Base-by-base conservation (phyloP, 306 rosid genomes). In the Trifolium subterraneum region DNA sequence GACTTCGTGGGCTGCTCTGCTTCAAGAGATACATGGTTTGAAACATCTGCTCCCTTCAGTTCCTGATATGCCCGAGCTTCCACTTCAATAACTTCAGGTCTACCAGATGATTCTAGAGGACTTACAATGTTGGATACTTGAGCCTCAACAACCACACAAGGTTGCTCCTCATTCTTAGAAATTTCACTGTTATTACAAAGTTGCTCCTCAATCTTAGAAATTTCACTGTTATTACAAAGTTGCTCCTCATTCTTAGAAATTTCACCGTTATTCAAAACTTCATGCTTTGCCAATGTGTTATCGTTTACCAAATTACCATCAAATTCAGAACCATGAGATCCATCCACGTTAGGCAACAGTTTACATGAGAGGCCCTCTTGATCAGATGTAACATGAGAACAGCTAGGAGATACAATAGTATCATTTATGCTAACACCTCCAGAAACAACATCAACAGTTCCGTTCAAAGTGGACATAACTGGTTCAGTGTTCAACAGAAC, bases 311-410 rank as follows among this genome's bases (percentile, higher is more conserved):
- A 70, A 82, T 67, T 74, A 77, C 87, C 83, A 71, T 77, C 82
- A 22, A 77, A 80, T 59, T 71, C 88, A 59, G 75, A 68, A 7
- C 51, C 86, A 74, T 13, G 39, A 19, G 67, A 64, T 41, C 60
- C 80, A 82, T 70, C 80, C 61, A 76, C 50, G 51, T 68, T 66
- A 63, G 92, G 78, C 84, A 80, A 73, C 41, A 59, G 78, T 80
- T 84, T 85, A 74, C 77, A 84, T 70, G 87, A 74, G 70, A 82
- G 68, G 78, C 83, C 87, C 68, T 87, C 92, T 74, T 84, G 71
- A 70, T 82, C 96, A 62, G 86, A 84, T 80, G 88, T 87, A 70
- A 86, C 87, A 83, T 80, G 92, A 71, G 89, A 84, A 83, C 85
- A 73, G 68, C 84, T 78, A 82, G 89, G 92, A 78, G 90, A 80